These are phyloP conservation scores for Pseudoneurospora amorphoporcata DNA, from an alignment of 495 filamentous ascomycete genomes.

Conservation along the genomic window DNA sequence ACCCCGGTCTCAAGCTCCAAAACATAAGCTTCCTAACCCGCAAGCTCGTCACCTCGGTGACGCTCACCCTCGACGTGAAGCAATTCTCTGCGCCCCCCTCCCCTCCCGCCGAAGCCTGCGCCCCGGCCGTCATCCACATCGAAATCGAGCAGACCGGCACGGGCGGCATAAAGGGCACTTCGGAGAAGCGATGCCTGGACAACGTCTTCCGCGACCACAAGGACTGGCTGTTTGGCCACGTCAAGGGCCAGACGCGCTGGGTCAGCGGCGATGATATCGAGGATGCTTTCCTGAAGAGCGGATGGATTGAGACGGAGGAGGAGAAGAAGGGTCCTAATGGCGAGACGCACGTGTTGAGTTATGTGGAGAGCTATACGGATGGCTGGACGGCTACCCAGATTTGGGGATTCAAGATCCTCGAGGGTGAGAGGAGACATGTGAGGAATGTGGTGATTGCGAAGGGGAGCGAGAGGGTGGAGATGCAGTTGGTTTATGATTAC, in stretches of 20 bases:
- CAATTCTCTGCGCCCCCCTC: constrained; percentile 45
- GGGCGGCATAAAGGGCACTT: constrained; percentile 63
- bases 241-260: constrained; percentile 53
- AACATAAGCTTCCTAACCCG: constrained; percentile 75
- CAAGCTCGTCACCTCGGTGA: constrained; percentile 61
- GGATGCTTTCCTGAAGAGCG: constrained; percentile 38
- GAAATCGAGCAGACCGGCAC: constrained; percentile 71
- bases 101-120: constrained; percentile 26
- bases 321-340: constrained; percentile 40
- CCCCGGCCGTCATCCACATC: constrained; percentile 50
- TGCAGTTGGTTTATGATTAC: constrained; percentile 68
- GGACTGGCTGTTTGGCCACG: constrained; percentile 72
- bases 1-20: constrained; percentile 69
- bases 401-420: constrained; percentile 41
- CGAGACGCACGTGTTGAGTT: constrained; percentile 39
- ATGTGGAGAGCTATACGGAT: constrained; percentile 42
- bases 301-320: constrained; percentile 41
- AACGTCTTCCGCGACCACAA: constrained; percentile 55
- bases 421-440: constrained; percentile 54
- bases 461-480: constrained; percentile 47
- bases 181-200: constrained; percentile 64
- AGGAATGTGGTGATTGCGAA: constrained; percentile 57
- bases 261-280: constrained; percentile 23
- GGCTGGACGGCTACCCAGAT: constrained; percentile 54
- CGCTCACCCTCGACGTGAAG: constrained; percentile 58